A percentile compares a stretch with the other conserved stretches of the same genome.
These are phyloP conservation scores for Trametes meyenii DNA, from an alignment of 768 basidiomycete species.

Conservation along the genomic window DNA sequence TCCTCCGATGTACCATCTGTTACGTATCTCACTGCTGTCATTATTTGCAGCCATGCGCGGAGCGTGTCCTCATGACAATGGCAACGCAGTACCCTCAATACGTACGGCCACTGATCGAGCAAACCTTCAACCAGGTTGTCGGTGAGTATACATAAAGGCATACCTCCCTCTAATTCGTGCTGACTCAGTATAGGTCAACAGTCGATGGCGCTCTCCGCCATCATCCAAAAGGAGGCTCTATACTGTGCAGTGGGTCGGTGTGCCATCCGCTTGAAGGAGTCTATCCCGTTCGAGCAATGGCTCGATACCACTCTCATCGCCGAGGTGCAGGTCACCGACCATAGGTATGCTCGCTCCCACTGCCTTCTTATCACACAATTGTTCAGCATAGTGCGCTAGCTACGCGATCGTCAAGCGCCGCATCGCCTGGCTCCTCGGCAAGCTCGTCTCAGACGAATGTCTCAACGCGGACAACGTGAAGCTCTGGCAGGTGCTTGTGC, in stretches of 20 bases:
- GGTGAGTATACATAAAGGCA: slow-evolving; percentile 41
- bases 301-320: slow-evolving; percentile 57
- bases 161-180: too few relatives aligned
- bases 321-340: slow-evolving; percentile 63
- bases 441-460: slow-evolving; percentile 78
- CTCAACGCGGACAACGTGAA: slow-evolving; percentile 57
- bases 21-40: neutral
- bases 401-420: slow-evolving; percentile 93
- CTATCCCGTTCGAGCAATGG: slow-evolving; percentile 74
- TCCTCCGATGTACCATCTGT: neutral
- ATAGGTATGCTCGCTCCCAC: slow-evolving; percentile 47
- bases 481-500: slow-evolving; percentile 81
- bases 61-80: slow-evolving; percentile 86
- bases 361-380: slow-evolving; percentile 1
- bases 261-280: slow-evolving; percentile 58
- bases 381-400: slow-evolving; percentile 42
- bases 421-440: slow-evolving; percentile 92
- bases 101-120: slow-evolving; percentile 66
- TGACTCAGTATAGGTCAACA: slow-evolving; percentile 41
- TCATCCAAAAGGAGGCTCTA: slow-evolving; percentile 82
- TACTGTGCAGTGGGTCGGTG: slow-evolving; percentile 92
- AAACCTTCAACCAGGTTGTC: slow-evolving; percentile 61
- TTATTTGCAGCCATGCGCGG: slow-evolving; percentile 76
- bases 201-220: slow-evolving; percentile 53
- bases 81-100: slow-evolving; percentile 68